These are phyloP conservation scores for Nakataea oryzae DNA, from an alignment of 2,329 filamentous ascomycete genomes.

Conservation along the genomic window DNA sequence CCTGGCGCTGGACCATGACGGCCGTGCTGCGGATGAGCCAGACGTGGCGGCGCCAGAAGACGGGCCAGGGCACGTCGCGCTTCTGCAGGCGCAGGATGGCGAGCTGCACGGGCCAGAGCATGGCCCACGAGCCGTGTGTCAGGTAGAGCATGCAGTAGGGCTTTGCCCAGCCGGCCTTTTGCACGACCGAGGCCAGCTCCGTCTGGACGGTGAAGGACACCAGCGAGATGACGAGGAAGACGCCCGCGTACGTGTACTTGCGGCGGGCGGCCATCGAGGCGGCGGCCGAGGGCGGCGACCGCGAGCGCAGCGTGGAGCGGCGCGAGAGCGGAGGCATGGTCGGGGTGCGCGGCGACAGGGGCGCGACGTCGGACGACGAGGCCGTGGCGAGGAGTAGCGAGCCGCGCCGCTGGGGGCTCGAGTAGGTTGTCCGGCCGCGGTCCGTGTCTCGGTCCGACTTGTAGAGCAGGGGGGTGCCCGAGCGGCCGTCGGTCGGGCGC, in stretches of 20 bases:
- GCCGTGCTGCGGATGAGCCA: conserved; percentile 41
- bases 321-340: conserved; percentile 32
- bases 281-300: conserved; percentile 55
- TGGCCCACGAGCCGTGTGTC: conserved; percentile 86
- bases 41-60: conserved; percentile 67
- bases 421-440: conserved; percentile 6
- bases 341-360: conserved; percentile 21
- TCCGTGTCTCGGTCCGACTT: conserved; percentile 1
- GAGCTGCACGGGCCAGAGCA: conserved; percentile 83
- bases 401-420: conserved; percentile 2
- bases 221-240: conserved; percentile 75
- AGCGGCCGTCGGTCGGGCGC: conserved; percentile 1
- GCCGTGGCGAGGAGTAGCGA: neutral
- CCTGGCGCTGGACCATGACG: conserved; percentile 78
- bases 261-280: conserved; percentile 56
- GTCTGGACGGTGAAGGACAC: conserved; percentile 89
- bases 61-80: conserved; percentile 65
- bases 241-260: conserved; percentile 78
- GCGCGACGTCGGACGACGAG: neutral
- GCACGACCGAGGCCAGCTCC: conserved; percentile 89
- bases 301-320: conserved; percentile 64
- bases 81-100: conserved; percentile 71
- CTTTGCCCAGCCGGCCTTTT: conserved; percentile 91
- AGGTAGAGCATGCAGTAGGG: conserved; percentile 99
- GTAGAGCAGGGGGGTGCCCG: conserved; percentile 1